Percentiles rank a stretch among this genome's conserved stretches.
Evolutionary conservation across 306 rosid genomes (phyloP).

Genomic region (Rosa chinensis): DNA sequence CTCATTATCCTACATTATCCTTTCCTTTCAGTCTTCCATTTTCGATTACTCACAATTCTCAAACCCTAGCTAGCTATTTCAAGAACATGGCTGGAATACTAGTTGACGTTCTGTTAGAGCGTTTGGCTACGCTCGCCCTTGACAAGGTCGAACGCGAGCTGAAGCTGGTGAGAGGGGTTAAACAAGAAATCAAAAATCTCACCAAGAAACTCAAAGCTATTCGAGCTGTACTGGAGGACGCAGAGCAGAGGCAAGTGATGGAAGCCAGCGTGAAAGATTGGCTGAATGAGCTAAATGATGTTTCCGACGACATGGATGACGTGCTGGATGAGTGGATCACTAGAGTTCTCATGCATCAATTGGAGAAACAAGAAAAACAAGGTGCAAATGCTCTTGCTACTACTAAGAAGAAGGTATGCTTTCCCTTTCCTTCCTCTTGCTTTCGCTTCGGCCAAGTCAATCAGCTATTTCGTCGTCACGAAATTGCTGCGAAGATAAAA

Average conservation of each 20-base stretch:
- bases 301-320: background rate
- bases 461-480: background rate
- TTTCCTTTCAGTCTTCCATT: background rate
- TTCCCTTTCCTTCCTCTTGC: background rate
- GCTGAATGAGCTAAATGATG: background rate
- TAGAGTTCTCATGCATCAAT: background rate
- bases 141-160: background rate
- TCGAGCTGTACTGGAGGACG: constrained; percentile 12
- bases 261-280: background rate
- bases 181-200: background rate
- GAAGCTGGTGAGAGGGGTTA: background rate
- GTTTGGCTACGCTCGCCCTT: background rate
- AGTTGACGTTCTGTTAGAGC: background rate
- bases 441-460: background rate
- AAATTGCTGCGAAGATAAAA: background rate
- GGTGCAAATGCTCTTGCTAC: background rate
- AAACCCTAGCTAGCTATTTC: too few relatives aligned
- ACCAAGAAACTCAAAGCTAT: background rate
- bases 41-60: background rate
- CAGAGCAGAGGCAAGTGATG: constrained; percentile 5
- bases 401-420: background rate
- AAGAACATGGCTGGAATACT: background rate
- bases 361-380: background rate
- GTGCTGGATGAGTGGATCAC: constrained; percentile 7
- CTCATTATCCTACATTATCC: background rate